Evolutionary conservation across 352 stramenopile species (phyloP).

Genomic region (Thalassiosira mediterranea): DNA sequence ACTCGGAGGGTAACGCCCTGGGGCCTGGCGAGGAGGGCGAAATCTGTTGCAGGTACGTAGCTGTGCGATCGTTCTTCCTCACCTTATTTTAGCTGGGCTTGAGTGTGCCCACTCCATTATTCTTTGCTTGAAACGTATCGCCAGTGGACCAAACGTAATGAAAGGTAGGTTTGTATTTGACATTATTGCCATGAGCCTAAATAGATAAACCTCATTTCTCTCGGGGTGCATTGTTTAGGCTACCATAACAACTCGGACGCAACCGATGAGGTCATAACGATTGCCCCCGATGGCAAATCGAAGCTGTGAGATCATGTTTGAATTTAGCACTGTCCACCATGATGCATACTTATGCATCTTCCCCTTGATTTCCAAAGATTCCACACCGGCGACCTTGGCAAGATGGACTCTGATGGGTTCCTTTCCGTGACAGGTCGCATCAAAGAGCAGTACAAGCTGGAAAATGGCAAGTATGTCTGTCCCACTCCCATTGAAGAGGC

Average conservation of each 20-base stretch:
- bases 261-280: constrained; percentile 84
- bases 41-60: constrained; percentile 80
- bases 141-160: constrained; percentile 83
- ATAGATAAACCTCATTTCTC: no score
- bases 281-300: constrained; percentile 77
- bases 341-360: not conserved
- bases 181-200: no score
- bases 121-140: no score
- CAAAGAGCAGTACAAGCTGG: constrained; percentile 89
- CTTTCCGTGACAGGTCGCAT: constrained; percentile 84
- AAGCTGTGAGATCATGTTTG: constrained; percentile 82
- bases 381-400: constrained; percentile 85
- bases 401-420: constrained; percentile 71
- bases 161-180: no score
- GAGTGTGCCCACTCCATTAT: no score
- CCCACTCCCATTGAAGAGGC: constrained; percentile 86
- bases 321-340: not conserved
- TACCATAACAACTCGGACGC: constrained; percentile 87
- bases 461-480: constrained; percentile 89
- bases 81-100: no score
- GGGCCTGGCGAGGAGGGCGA: constrained; percentile 82
- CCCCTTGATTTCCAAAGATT: constrained; percentile 64
- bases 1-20: constrained; percentile 65
- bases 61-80: no score
- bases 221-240: no score